These are phyloP conservation scores for Aspergillus indologenus DNA, from an alignment of 495 filamentous ascomycete species.

Conservation along the genomic window DNA sequence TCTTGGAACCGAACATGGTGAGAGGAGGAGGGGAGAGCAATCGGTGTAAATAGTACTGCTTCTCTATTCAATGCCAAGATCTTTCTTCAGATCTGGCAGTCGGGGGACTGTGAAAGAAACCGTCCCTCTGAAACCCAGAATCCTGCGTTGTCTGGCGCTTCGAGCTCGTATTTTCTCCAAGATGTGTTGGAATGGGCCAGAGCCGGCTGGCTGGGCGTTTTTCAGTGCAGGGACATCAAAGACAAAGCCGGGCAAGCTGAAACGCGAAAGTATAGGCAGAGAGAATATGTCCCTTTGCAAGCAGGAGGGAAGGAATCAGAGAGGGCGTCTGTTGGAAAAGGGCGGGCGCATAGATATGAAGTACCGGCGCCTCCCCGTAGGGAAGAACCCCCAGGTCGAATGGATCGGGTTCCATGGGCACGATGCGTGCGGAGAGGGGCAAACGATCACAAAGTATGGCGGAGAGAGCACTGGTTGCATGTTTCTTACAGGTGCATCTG, in stretches of 20 bases:
- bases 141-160: neutral
- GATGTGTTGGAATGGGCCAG: constrained; percentile 24
- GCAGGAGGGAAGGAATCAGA: constrained; percentile 11
- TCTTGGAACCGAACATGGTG: constrained; percentile 22
- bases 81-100: constrained; percentile 2
- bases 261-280: constrained; percentile 11
- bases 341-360: constrained; percentile 19
- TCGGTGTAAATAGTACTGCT: no score
- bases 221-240: constrained; percentile 33
- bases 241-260: constrained; percentile 19
- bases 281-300: neutral
- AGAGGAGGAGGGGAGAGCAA: no score
- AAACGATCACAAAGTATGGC: constrained; percentile 9
- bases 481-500: constrained; percentile 39
- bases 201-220: constrained; percentile 41
- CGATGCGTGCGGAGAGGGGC: constrained; percentile 32
- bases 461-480: constrained; percentile 20
- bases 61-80: neutral
- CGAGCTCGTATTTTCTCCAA: neutral
- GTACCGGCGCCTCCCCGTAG: neutral
- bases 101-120: neutral
- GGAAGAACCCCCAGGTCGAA: constrained; percentile 3
- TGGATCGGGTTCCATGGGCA: constrained; percentile 22
- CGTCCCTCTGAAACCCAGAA: constrained; percentile 5
- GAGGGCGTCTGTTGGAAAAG: constrained; percentile 4